Evolutionary conservation across 2,329 filamentous ascomycete genomes (phyloP).

Genomic region (Clonostachys sp.): DNA sequence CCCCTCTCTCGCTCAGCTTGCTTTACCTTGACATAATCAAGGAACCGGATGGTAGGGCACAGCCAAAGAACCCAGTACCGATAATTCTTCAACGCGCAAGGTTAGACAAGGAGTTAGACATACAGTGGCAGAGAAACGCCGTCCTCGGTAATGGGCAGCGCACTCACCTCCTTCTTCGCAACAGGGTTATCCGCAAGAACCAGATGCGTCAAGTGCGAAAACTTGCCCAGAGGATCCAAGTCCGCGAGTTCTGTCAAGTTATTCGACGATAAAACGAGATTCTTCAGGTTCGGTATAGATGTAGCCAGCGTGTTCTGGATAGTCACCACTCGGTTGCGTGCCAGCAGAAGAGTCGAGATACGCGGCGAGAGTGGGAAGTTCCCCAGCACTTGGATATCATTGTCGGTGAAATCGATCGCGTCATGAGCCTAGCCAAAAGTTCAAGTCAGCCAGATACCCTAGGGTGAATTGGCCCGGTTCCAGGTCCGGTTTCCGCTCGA

Average conservation of each 20-base stretch:
- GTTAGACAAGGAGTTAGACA: neutral
- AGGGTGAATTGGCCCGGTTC: neutral
- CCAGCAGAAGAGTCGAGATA: conserved; percentile 80
- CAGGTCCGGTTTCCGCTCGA: neutral
- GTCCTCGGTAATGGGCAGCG: neutral
- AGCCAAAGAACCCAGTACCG: conserved; percentile 88
- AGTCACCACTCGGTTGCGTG: conserved; percentile 78
- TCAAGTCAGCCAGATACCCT: no score
- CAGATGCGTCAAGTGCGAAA: conserved; percentile 71
- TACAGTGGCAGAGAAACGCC: neutral
- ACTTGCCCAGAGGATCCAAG: conserved; percentile 70
- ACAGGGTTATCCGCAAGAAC: conserved; percentile 85
- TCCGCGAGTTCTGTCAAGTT: conserved; percentile 80
- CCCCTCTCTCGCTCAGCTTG: conserved; percentile 75
- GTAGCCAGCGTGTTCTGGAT: conserved; percentile 74
- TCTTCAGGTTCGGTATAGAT: conserved; percentile 76
- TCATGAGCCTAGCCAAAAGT: conserved; percentile 69
- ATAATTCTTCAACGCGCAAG: conserved; percentile 62
- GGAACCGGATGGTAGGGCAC: conserved; percentile 78
- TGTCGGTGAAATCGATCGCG: conserved; percentile 97
- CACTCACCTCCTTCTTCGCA: conserved; percentile 80
- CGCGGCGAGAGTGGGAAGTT: conserved; percentile 93
- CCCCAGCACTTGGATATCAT: conserved; percentile 83
- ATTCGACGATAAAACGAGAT: conserved; percentile 80
- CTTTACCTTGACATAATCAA: conserved; percentile 91